Conservation (phyloP, 768 basidiomycete species). For the Kondoa malvinella region DNA sequence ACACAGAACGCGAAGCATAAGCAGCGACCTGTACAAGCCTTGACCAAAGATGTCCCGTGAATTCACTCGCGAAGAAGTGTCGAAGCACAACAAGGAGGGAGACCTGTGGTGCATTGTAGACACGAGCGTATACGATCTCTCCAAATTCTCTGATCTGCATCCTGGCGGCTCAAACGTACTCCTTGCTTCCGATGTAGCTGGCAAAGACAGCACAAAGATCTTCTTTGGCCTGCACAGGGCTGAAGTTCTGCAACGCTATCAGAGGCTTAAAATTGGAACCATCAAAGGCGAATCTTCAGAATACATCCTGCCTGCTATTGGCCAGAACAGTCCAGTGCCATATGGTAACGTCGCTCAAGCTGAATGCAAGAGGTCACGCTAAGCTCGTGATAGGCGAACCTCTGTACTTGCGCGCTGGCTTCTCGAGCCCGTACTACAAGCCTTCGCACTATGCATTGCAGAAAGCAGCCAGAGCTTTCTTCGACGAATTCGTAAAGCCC, state of each 20-base stretch:
- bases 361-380: too few relatives aligned
- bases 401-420: conserved; percentile 55
- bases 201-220: conserved; percentile 16
- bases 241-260: conserved; percentile 25
- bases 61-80: conserved; percentile 4
- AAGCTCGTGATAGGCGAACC: too few relatives aligned
- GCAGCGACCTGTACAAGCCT: not conserved
- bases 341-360: too few relatives aligned
- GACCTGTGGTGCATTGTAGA: conserved; percentile 79
- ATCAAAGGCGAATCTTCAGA: conserved; percentile 42
- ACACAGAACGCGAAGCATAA: not conserved
- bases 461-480: conserved; percentile 46
- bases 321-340: conserved; percentile 53
- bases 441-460: conserved; percentile 53
- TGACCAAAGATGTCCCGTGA: not conserved
- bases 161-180: conserved; percentile 67
- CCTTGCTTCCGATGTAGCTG: conserved; percentile 55
- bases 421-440: conserved; percentile 56
- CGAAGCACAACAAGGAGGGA: conserved; percentile 51
- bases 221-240: conserved; percentile 16
- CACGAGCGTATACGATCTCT: conserved; percentile 52
- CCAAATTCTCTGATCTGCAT: conserved; percentile 58
- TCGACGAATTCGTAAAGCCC: conserved; percentile 48
- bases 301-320: conserved; percentile 39
- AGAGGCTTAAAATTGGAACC: conserved; percentile 19